A percentile compares a stretch with the other conserved stretches of the same genome.
Conservation (phyloP, 805 yeast genomes). For the Saitoella complicata region DNA sequence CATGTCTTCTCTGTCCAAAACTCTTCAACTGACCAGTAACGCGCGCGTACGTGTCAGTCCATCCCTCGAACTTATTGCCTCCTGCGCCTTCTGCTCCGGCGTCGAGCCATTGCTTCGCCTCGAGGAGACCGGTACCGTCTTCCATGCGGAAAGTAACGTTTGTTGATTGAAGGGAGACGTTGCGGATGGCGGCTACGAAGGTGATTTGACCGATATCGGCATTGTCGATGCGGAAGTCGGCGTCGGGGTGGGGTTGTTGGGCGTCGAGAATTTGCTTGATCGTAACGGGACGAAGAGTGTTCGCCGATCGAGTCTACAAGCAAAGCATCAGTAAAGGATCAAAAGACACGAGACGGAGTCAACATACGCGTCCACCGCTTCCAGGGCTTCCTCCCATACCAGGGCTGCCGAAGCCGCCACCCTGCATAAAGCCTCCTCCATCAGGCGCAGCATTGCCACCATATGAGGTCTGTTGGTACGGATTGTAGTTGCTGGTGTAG, state of each 20-base stretch:
- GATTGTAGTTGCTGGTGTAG: too few relatives aligned
- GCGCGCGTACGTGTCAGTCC: conserved; percentile 30
- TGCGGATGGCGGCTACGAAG: conserved; percentile 41
- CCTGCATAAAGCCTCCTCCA: too few relatives aligned
- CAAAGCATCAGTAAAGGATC: too few relatives aligned
- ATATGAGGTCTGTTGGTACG: too few relatives aligned
- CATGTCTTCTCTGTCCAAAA: conserved; percentile 34
- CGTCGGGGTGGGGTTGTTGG: conserved; percentile 36
- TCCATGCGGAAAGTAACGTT: conserved; percentile 35
- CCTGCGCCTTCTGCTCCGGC: conserved; percentile 4
- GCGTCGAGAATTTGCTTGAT: conserved; percentile 45
- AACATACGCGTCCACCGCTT: too few relatives aligned
- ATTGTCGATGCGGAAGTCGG: conserved; percentile 36
- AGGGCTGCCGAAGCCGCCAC: too few relatives aligned
- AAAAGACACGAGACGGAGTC: too few relatives aligned
- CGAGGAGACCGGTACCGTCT: conserved; percentile 50
- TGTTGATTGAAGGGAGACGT: conserved; percentile 29
- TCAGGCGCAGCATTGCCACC: too few relatives aligned
- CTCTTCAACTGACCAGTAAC: conserved; percentile 31
- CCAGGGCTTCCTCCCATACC: too few relatives aligned
- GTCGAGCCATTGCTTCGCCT: conserved; percentile 37
- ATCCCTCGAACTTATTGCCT: conserved; percentile 6
- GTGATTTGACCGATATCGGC: conserved; percentile 32
- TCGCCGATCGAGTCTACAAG: too few relatives aligned
- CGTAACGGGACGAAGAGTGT: conserved; percentile 35